Evolutionary conservation across 179 eudicot species (phyloP).

Genomic region (Silene noctiflora): DNA sequence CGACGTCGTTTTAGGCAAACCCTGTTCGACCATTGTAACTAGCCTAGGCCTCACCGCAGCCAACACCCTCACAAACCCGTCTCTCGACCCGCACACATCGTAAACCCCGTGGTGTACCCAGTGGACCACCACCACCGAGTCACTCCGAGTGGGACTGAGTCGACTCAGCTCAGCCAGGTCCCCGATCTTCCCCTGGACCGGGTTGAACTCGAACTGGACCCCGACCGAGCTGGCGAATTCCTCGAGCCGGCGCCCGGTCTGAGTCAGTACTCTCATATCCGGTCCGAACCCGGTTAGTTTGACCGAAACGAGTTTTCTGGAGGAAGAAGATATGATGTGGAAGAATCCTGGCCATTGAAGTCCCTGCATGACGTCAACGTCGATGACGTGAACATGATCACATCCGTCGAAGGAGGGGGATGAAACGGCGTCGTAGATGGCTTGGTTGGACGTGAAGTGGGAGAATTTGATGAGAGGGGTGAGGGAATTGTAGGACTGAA

Average conservation of each 20-base stretch:
- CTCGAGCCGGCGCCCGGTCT: conserved; percentile 46
- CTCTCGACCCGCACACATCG: conserved; percentile 42
- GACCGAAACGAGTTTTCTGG: conserved; percentile 29
- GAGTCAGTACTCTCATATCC: conserved; percentile 29
- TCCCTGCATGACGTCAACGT: conserved; percentile 60
- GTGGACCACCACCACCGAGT: conserved; percentile 45
- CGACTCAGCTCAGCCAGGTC: conserved; percentile 32
- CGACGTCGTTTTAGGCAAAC: conserved; percentile 31
- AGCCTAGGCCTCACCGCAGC: conserved; percentile 39
- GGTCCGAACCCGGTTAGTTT: conserved; percentile 51
- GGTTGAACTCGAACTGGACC: conserved; percentile 44
- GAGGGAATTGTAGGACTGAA: conserved; percentile 46
- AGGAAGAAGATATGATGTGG: conserved; percentile 45
- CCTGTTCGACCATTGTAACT: conserved; percentile 52
- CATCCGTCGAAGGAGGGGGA: conserved; percentile 32
- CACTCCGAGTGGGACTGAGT: conserved; percentile 18
- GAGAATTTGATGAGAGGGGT: conserved; percentile 52
- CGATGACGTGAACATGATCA: conserved; percentile 46
- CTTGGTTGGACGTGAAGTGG: conserved; percentile 60
- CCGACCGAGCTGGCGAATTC: conserved; percentile 48
- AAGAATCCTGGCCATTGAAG: conserved; percentile 66
- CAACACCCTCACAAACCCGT: conserved; percentile 35
- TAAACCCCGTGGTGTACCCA: conserved; percentile 52
- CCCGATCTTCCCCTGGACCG: conserved; percentile 48
- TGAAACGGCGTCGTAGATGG: conserved; percentile 45